Evolutionary conservation across 257 asterid species (phyloP).

Genomic region (Gentiana macrophylla): DNA sequence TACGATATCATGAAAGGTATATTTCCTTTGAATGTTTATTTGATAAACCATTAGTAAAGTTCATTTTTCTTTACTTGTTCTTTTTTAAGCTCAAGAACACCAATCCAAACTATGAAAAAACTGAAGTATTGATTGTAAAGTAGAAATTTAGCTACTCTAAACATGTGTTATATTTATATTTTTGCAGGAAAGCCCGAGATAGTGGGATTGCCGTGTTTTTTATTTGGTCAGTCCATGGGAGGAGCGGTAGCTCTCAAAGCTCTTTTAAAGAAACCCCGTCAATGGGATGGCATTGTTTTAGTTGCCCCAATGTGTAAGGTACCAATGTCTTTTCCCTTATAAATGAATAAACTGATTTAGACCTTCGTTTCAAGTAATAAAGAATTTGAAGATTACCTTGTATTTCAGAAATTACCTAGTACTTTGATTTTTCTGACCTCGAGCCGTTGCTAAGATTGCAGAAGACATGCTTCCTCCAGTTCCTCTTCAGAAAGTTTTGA

Average conservation of each 20-base stretch:
- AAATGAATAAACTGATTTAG: not conserved
- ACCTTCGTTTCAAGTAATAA: not conserved
- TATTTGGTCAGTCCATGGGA: slow-evolving; percentile 98
- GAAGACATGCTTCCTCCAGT: slow-evolving; percentile 81
- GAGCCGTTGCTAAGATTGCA: slow-evolving; percentile 48
- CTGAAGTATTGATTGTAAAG: too few species aligned
- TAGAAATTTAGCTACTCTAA: too few species aligned
- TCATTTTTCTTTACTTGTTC: too few species aligned
- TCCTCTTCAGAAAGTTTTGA: slow-evolving; percentile 63
- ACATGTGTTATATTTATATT: not conserved
- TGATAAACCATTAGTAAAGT: too few species aligned
- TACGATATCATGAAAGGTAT: slow-evolving; percentile 70
- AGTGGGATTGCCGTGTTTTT: slow-evolving; percentile 57
- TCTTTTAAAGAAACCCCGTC: slow-evolving; percentile 50
- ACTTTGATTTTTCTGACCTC: slow-evolving; percentile 14
- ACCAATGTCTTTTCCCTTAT: slow-evolving; percentile 13
- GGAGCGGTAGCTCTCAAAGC: slow-evolving; percentile 92
- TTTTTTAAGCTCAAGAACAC: too few species aligned
- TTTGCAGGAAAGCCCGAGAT: slow-evolving; percentile 78
- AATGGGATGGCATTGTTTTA: slow-evolving; percentile 90
- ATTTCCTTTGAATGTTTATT: not conserved
- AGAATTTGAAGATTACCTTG: not conserved
- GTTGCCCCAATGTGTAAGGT: slow-evolving; percentile 98
- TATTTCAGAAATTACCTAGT: not conserved
- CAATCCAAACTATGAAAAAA: too few species aligned